Evolutionary conservation across 768 basidiomycete genomes (phyloP), one percentile per base, ranked within the genome.

Genomic region (Lactarius evosmus): DNA sequence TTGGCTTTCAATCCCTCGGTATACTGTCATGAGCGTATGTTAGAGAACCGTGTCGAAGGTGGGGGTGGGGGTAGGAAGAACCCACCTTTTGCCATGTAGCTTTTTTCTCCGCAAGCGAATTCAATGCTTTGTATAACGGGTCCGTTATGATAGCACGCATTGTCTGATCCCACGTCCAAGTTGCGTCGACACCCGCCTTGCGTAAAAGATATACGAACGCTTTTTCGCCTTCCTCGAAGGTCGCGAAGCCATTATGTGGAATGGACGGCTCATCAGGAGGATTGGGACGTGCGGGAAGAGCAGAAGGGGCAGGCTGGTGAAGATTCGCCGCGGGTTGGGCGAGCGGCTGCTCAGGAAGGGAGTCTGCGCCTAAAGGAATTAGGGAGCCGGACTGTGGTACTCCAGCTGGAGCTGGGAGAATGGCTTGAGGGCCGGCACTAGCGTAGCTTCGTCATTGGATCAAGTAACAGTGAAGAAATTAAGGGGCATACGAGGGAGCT

Each of bases 121-220:
- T 91, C 65, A 99, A 80, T 50, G 94, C 89, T 78, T 93, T 95
- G 78, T 98, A 99, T 68, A 97, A 76, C 50, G 97, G 96, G 79
- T 98, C 96, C 70, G 94, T 98, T 76, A 99, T 96, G 75, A 97
- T 94, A 70, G 93, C 90, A 73, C 95, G 85, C 92, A 98, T 97
- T 58, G 95, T 94, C 78, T 92, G 87, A 74, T 99, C 97, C 97
- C 97, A 99, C 38, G 93, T 93, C 91, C 93, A 98, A 67, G 83
- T 87, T 51, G 89, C 86, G 75, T 93, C 92, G 49, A 98, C 90
- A 34, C 92, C 92, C 52, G 91, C 89, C 76, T 93, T 93, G 69
- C 88, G 83, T 69, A 99, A 76, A 61, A 99, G 78, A 77, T 91
- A 91, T 71, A 87, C 85, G 74, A 99, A 99, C 14, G 95, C 97